Conservation (phyloP, 768 basidiomycete genomes). For the Suillus brevipes region DNA sequence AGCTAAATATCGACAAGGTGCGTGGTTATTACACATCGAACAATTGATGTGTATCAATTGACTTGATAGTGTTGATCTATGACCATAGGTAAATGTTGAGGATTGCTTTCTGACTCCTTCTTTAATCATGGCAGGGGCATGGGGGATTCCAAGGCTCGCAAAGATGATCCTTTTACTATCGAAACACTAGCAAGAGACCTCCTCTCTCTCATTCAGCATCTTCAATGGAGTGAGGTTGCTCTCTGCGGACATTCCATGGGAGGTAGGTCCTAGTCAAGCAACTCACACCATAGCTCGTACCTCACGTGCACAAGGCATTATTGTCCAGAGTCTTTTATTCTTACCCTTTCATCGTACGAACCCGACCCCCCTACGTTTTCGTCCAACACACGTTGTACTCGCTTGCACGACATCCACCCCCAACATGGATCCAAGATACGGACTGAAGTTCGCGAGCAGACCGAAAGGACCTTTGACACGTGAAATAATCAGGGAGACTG, state of each 20-base stretch:
- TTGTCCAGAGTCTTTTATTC: conserved; percentile 46
- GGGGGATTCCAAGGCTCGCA: conserved; percentile 40
- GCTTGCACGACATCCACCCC: conserved; percentile 31
- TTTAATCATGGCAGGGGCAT: conserved; percentile 38
- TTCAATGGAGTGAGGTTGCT: conserved; percentile 44
- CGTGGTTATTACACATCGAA: not conserved
- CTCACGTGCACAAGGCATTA: conserved; percentile 33
- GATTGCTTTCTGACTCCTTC: not conserved
- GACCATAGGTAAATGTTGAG: conserved; percentile 36
- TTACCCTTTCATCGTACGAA: conserved; percentile 39
- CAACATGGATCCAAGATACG: conserved; percentile 34
- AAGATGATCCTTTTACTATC: conserved; percentile 42
- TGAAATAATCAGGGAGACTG: conserved; percentile 34
- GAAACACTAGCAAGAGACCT: conserved; percentile 49
- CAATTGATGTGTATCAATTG: not conserved
- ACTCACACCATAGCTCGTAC: not conserved
- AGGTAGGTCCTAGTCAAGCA: conserved; percentile 31
- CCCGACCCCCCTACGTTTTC: conserved; percentile 40
- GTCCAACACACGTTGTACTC: conserved; percentile 42
- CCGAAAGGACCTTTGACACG: conserved; percentile 21
- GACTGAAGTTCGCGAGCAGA: conserved; percentile 25
- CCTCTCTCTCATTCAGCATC: conserved; percentile 35
- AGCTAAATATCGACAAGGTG: not conserved
- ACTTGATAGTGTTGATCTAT: conserved; percentile 40
- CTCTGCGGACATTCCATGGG: conserved; percentile 56